phyloP scores from a whole-genome alignment of 371 early-diverging fungal genomes.

The Amoeboradix gromovi region DNA sequence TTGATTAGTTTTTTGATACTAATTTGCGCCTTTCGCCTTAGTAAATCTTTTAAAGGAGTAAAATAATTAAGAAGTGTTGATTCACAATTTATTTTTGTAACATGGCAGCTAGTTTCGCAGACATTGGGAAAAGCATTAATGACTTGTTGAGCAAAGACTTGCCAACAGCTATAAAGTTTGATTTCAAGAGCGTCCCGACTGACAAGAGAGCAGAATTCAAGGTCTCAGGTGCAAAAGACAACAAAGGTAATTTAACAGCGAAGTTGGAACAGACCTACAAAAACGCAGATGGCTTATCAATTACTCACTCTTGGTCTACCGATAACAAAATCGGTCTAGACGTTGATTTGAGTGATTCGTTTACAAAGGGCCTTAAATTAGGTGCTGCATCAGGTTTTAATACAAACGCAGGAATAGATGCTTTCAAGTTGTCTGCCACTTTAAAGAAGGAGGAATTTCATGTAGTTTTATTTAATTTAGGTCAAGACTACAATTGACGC shows the following conservation, averaged over 20 bases:
- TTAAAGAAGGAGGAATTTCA: neutral
- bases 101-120: neutral
- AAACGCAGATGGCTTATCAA: conserved; percentile 19
- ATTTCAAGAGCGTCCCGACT: neutral
- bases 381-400: conserved; percentile 22
- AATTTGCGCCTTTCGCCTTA: no score
- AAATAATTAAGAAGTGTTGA: no score
- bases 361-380: conserved; percentile 41
- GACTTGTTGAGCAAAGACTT: neutral
- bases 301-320: conserved; percentile 84
- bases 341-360: conserved; percentile 68
- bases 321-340: conserved; percentile 61
- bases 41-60: no score
- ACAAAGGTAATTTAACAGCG: neutral
- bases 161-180: neutral
- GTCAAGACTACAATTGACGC: conserved; percentile 26
- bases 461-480: neutral
- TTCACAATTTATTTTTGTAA: neutral
- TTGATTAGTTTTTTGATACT: no score
- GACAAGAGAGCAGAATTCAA: neutral
- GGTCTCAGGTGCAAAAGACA: neutral
- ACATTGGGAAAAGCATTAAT: neutral
- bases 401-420: conserved; percentile 9
- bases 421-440: neutral
- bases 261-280: neutral